A percentile compares a stretch with the other conserved stretches of the same genome.
Conservation (phyloP, 148 eudicot genomes). For the Rhododendron griersonianum region DNA sequence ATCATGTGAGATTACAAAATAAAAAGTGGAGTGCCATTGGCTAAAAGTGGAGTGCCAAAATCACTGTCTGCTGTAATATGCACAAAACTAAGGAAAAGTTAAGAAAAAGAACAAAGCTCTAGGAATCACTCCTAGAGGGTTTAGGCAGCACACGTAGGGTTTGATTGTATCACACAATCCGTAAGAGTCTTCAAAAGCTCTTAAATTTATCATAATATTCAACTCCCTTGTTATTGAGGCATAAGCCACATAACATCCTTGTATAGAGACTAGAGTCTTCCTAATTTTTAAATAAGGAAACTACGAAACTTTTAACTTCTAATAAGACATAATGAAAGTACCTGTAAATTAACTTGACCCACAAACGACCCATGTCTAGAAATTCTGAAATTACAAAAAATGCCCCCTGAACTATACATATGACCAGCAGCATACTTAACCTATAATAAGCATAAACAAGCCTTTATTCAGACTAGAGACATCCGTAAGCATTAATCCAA, state of each 20-base stretch:
- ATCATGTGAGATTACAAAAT: too few relatives aligned
- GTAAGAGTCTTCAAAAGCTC: neutral
- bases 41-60: too few relatives aligned
- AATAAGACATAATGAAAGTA: neutral
- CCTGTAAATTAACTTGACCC: too few relatives aligned
- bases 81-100: neutral
- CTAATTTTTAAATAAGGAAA: neutral
- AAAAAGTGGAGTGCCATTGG: too few relatives aligned
- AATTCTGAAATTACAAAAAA: neutral
- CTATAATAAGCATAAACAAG: neutral
- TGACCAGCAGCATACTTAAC: neutral
- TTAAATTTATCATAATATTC: too few relatives aligned
- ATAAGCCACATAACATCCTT: neutral
- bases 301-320: neutral
- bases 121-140: neutral
- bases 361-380: neutral
- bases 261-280: neutral
- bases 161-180: neutral
- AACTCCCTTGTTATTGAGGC: neutral
- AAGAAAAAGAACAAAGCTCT: neutral
- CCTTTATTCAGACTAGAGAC: neutral
- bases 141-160: neutral
- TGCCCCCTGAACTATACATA: neutral
- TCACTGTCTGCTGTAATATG: neutral
- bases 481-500: neutral